Base-by-base conservation (phyloP, 495 filamentous ascomycete species). In the Talaromyces ruber region DNA sequence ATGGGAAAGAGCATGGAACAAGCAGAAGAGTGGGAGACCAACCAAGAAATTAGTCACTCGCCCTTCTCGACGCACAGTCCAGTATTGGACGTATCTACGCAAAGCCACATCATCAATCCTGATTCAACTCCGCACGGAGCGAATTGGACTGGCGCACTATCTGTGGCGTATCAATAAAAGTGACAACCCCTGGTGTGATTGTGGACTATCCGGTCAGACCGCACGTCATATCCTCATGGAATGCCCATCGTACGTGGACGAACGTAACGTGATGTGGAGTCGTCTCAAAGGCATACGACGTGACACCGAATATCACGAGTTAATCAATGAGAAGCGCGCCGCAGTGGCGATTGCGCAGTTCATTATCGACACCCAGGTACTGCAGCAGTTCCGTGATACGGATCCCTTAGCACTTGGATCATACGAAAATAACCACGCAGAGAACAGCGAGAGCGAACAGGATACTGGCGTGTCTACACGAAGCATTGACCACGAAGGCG, bases 41-140 rank as follows among this genome's bases (percentile, higher is more conserved):
- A 69, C 63, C 5, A 64, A 37, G 12, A 21, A 57, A 4, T 22
- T 69, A 16, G 50, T 65, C 26, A 51, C 62, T 32, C 12, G 55
- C 29, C 59, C 55, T 2, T 53, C 8, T 3, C 52, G 43, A 28
- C 24, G 50, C 21, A 60, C 30, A 7, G 30, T 67, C 16, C 22
- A 61, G 26, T 62, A 67, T 22, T 67, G 52, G 59, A 43, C 47
- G 16, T 54, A 45, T 9, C 30, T 69, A 18, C 63, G 57, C 6
- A 67, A 67, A 47, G 68, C 66, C 53, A 70, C 72, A 24, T 72
- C 69, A 61, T 72, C 70, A 0, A 59, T 67, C 24, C 60, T 74
- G 34, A 71, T 65, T 34, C 67, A 74, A 59, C 60, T 75, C 26
- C 71, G 70, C 16, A 73, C 69, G 37, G 68, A 65, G 39, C 70